Evolutionary conservation across 176 grass and related monocot genomes (phyloP).

Genomic region (Aegilops longissima): DNA sequence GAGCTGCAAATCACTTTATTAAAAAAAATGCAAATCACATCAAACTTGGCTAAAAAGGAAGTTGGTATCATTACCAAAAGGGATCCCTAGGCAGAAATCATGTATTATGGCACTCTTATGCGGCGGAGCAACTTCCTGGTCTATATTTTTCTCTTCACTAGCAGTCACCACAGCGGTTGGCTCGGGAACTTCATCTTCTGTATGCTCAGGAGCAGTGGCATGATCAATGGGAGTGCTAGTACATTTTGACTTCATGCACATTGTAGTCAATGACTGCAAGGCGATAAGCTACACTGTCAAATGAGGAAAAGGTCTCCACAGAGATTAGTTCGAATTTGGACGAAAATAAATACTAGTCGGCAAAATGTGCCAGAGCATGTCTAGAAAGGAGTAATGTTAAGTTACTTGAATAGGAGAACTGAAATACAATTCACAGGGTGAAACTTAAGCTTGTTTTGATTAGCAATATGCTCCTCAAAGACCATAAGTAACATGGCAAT

Average conservation of each 20-base stretch:
- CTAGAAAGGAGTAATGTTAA: not conserved
- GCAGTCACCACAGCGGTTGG: constrained; percentile 25
- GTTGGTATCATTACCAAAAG: constrained; percentile 65
- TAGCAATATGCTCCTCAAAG: not conserved
- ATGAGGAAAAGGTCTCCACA: constrained; percentile 7
- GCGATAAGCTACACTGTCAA: constrained; percentile 9
- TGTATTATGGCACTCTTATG: constrained; percentile 82
- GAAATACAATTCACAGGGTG: constrained; percentile 18
- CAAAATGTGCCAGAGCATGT: not conserved
- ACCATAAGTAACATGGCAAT: not conserved
- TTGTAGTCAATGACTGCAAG: constrained; percentile 43
- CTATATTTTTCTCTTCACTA: constrained; percentile 30
- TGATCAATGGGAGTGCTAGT: constrained; percentile 40
- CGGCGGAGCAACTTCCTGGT: constrained; percentile 38
- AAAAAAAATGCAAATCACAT: not conserved
- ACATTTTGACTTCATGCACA: constrained; percentile 55
- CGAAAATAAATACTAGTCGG: not conserved
- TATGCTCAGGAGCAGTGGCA: constrained; percentile 31
- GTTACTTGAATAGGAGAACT: not conserved
- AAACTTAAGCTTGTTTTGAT: constrained; percentile 1
- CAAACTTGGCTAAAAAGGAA: constrained; percentile 11
- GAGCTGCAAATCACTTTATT: constrained; percentile 4
- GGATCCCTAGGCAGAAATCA: constrained; percentile 96
- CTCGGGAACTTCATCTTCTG: constrained; percentile 43
- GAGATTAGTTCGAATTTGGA: not conserved